Base-by-base conservation (phyloP, 1,139 yeast genomes). In the Sugiyamaella japonica region DNA sequence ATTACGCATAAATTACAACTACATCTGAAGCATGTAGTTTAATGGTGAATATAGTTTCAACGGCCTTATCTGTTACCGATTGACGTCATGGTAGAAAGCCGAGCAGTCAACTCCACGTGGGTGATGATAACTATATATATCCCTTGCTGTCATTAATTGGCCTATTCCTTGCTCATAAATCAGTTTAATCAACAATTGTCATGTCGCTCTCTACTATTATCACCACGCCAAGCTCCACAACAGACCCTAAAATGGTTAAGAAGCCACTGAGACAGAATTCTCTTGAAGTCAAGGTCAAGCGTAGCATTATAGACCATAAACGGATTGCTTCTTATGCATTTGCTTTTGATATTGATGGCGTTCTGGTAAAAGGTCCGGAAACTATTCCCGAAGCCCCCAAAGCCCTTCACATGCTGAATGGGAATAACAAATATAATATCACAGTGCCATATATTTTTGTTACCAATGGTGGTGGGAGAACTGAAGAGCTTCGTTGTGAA, bases 341-440 rank as follows among this genome's bases (percentile, higher is more conserved):
- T 73, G 90, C 95, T 49, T 88, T 87, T 67, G 95, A 87, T 73
- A 88, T 87, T 54, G 96, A 87, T 67, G 95, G 95, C 47, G 95
- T 87, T 43, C 80, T 87, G 48, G 83, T 86, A 61, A 76, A 87
- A 59, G 95, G 95, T 13, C 90, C 93, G 1, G 81, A 85, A 54
- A 85, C 91, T 17, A 85, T 87, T 53, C 90, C 91, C 0, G 83
- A 85, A 65, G 93, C 93, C 1, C 79, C 78, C 20, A 81, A 84
- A 59, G 95, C 95, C 6, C 73, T 88, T 63, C 76, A 76, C 59
- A 69, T 86, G 74, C 76, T 88, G 60, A 83, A 86, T 64, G 95
- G 95, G 56, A 83, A 83, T 45, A 87, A 87, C 74, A 80, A 84
- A 66, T 86, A 87, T 75, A 82, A 86, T 68, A 84, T 87, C 64